Evolutionary conservation across 306 rosid species (phyloP).

Genomic region (Coriaria nepalensis): DNA sequence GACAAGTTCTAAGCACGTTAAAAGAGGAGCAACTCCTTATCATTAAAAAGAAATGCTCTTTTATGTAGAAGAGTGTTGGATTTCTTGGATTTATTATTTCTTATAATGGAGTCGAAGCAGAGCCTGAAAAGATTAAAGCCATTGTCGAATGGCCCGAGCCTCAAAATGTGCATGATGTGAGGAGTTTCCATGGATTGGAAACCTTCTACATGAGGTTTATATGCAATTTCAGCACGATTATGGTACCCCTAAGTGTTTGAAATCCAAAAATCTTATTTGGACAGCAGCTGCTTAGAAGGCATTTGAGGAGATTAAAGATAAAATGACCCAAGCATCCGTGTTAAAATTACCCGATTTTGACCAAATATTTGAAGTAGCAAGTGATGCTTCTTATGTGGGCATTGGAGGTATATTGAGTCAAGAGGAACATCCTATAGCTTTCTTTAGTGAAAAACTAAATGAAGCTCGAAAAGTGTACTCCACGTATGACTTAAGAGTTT

Average conservation of each 20-base stretch:
- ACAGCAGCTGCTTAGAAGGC: too few species aligned
- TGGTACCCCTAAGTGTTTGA: too few species aligned
- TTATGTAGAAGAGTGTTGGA: too few species aligned
- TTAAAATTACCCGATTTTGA: too few species aligned
- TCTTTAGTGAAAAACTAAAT: conserved; percentile 6
- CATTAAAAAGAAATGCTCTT: too few species aligned
- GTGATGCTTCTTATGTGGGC: not conserved
- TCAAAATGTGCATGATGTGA: not conserved
- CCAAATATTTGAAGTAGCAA: too few species aligned
- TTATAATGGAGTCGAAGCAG: not conserved
- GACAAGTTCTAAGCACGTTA: too few species aligned
- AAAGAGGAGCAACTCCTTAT: not conserved
- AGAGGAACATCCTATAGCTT: not conserved
- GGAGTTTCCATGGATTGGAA: not conserved
- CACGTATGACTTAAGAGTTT: not conserved
- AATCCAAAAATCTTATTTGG: too few species aligned
- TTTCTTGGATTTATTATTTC: not conserved
- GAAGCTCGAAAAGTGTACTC: not conserved
- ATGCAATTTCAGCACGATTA: too few species aligned
- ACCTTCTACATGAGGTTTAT: too few species aligned
- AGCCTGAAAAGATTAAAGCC: not conserved
- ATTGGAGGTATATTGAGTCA: not conserved
- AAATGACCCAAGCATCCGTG: too few species aligned
- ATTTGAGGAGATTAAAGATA: too few species aligned
- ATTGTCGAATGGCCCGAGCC: not conserved